Evolutionary conservation across 345 rosid species (phyloP).

Genomic region (Iberis pinnata): DNA sequence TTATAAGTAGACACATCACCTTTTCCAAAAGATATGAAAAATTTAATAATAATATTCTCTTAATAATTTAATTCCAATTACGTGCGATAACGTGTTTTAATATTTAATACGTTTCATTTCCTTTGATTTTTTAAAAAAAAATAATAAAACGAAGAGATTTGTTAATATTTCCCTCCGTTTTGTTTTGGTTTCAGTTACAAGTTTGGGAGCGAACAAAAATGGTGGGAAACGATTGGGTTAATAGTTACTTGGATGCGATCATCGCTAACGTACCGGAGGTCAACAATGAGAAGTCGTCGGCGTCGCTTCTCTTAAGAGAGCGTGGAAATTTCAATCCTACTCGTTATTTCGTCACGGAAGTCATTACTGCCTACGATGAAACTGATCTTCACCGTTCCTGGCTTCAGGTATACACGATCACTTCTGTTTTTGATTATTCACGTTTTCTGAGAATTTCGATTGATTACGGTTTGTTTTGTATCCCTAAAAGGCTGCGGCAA

Average conservation of each 20-base stretch:
- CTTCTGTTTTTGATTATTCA: not conserved
- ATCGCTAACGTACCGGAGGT: constrained; percentile 30
- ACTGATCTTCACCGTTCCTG: constrained; percentile 90
- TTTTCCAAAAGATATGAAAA: too few species aligned
- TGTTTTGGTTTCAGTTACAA: too few species aligned
- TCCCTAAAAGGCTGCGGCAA: constrained; percentile 51
- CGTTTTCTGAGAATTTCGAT: not conserved
- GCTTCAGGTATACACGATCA: constrained; percentile 39
- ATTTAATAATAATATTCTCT: too few species aligned
- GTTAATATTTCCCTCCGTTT: too few species aligned
- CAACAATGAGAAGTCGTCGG: constrained; percentile 34
- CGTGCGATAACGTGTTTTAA: too few species aligned
- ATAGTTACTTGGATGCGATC: constrained; percentile 34
- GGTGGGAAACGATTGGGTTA: constrained; percentile 39
- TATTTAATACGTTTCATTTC: too few species aligned
- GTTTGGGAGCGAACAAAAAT: constrained; percentile 3
- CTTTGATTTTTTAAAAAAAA: too few species aligned
- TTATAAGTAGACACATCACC: too few species aligned
- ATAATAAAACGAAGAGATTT: too few species aligned
- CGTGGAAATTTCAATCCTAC: constrained; percentile 73
- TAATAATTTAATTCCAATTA: too few species aligned
- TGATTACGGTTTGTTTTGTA: not conserved
- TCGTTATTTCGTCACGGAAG: constrained; percentile 72
- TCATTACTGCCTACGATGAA: constrained; percentile 75
- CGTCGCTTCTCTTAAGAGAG: constrained; percentile 65